These are phyloP conservation scores for Lactifluus rugatus DNA, from an alignment of 768 basidiomycete genomes.

Conservation along the genomic window DNA sequence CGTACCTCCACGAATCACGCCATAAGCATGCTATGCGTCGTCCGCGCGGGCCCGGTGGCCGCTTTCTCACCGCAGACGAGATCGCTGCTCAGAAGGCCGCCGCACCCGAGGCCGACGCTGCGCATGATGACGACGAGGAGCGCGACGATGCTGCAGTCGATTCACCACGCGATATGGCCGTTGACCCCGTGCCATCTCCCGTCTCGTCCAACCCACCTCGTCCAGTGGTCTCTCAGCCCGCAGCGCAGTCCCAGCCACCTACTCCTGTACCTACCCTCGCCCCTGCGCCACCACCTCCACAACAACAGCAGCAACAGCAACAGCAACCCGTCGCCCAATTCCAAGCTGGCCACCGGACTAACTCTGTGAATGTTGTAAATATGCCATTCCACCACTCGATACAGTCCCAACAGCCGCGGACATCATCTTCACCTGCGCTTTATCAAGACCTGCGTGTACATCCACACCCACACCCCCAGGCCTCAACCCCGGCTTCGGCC, in stretches of 20 bases:
- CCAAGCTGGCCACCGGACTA: not conserved
- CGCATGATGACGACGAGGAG: constrained; percentile 35
- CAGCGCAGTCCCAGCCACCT: not conserved
- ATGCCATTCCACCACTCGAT: constrained; percentile 18
- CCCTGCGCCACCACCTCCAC: constrained; percentile 12
- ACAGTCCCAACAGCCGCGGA: constrained; percentile 18
- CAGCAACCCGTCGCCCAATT: constrained; percentile 8
- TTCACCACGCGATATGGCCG: constrained; percentile 9
- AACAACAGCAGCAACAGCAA: constrained; percentile 1
- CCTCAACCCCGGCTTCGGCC: not conserved
- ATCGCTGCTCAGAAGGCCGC: constrained; percentile 69
- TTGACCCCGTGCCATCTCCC: constrained; percentile 5
- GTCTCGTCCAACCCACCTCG: constrained; percentile 4
- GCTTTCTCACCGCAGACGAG: constrained; percentile 95
- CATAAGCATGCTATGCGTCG: constrained; percentile 98
- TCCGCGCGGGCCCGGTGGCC: constrained; percentile 92
- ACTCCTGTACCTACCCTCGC: constrained; percentile 10
- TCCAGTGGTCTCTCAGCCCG: not conserved
- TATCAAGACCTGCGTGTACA: constrained; percentile 21
- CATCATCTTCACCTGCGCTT: constrained; percentile 19
- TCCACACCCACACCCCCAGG: constrained; percentile 2
- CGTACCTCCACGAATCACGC: constrained; percentile 95
- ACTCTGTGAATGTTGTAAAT: constrained; percentile 8
- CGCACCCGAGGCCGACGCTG: constrained; percentile 27
- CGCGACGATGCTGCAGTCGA: constrained; percentile 35